These are phyloP conservation scores for Albophoma yamanashiensis DNA, from an alignment of 2,329 filamentous ascomycete genomes.

Conservation along the genomic window DNA sequence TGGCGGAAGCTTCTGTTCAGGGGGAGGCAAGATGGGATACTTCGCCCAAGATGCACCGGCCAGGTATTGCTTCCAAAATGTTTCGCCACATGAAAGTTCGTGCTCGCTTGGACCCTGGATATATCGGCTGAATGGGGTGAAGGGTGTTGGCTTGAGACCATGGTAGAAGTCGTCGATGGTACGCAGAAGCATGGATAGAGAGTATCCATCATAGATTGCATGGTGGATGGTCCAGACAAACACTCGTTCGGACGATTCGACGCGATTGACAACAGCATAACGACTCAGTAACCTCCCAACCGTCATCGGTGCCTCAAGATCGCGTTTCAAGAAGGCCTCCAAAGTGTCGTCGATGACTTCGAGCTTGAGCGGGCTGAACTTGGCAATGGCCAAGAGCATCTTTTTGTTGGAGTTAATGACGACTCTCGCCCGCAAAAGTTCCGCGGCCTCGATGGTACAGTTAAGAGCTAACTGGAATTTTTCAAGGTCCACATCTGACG, in stretches of 20 bases:
- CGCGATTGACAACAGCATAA: neutral
- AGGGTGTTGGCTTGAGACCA: neutral
- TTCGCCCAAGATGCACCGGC: neutral
- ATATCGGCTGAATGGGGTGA: neutral
- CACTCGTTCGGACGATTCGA: neutral
- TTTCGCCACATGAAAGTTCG: neutral
- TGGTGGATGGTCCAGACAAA: neutral
- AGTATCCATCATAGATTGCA: neutral
- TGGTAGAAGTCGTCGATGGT: neutral
- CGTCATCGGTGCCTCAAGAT: neutral
- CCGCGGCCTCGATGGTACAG: neutral
- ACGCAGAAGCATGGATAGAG: neutral
- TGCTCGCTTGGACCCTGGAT: neutral
- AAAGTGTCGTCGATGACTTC: neutral
- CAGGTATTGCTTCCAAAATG: neutral
- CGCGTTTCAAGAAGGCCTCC: neutral
- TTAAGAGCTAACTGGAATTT: neutral
- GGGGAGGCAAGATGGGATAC: neutral
- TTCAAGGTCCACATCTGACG: neutral
- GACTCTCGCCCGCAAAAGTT: neutral
- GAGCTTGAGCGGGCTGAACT: neutral
- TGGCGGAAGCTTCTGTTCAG: neutral
- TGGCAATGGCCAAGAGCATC: neutral
- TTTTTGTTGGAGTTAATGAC: neutral
- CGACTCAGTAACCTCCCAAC: neutral